Evolutionary conservation across 2,329 filamentous ascomycete genomes (phyloP).

Genomic region (Beauveria sp.): DNA sequence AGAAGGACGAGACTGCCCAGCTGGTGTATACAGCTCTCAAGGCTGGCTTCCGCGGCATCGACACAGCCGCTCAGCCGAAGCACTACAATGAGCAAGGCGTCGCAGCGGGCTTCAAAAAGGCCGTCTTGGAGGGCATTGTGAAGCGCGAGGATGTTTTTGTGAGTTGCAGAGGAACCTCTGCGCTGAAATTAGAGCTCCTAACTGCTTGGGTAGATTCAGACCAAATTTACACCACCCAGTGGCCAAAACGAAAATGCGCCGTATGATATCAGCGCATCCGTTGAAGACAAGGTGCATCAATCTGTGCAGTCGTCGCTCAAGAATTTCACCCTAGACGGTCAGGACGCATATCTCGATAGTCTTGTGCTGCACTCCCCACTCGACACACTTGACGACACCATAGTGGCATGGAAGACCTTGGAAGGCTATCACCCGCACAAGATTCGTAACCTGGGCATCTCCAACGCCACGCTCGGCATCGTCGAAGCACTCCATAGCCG

Average conservation of each 20-base stretch:
- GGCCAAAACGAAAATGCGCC: constrained; percentile 57
- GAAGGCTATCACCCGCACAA: constrained; percentile 57
- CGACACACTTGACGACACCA: constrained; percentile 36
- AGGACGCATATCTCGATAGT: constrained; percentile 55
- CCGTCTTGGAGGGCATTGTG: constrained; percentile 52
- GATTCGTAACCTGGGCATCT: constrained; percentile 65
- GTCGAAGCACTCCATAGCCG: constrained; percentile 45
- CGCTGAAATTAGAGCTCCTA: neutral
- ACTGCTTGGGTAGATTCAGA: constrained; percentile 53
- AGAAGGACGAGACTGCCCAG: constrained; percentile 58
- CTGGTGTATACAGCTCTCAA: constrained; percentile 63
- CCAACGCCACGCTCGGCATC: constrained; percentile 57
- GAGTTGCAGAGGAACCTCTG: neutral
- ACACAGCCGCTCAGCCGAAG: constrained; percentile 71
- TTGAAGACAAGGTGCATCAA: constrained; percentile 57
- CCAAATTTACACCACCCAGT: constrained; percentile 65
- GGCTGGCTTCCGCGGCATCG: constrained; percentile 63
- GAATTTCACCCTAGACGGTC: constrained; percentile 45
- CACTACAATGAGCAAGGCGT: constrained; percentile 71
- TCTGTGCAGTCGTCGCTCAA: constrained; percentile 60
- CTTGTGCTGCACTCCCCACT: constrained; percentile 63
- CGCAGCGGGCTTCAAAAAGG: constrained; percentile 56
- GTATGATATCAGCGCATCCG: constrained; percentile 49
- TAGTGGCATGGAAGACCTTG: constrained; percentile 59
- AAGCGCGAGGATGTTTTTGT: constrained; percentile 55